A percentile compares a stretch with the other conserved stretches of the same genome.
Evolutionary conservation across 2,329 filamentous ascomycete genomes (phyloP).

Genomic region (Botrytis fragariae): DNA sequence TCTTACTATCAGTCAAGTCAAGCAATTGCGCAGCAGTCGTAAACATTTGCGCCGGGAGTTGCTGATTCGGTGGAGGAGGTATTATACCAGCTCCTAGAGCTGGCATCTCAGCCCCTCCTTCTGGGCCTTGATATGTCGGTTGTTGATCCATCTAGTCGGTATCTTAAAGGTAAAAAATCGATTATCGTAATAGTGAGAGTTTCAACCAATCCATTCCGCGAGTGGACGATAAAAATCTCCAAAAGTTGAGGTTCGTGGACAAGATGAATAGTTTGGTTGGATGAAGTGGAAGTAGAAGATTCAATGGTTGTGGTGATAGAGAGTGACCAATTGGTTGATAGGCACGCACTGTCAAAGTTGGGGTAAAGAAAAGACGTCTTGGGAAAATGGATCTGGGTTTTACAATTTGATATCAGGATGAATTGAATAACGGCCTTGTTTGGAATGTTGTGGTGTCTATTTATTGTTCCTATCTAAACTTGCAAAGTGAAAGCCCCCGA

Average conservation of each 20-base stretch:
- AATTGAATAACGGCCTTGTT: background rate
- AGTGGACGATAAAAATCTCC: background rate
- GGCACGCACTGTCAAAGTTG: background rate
- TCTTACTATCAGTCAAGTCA: conserved; percentile 94
- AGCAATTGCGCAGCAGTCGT: conserved; percentile 93
- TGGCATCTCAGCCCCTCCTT: conserved; percentile 24
- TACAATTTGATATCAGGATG: background rate
- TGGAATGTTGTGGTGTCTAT: background rate
- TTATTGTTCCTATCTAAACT: background rate
- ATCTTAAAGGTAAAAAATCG: conserved; percentile 29
- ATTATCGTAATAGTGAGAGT: conserved; percentile 25
- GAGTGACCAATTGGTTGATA: conserved; percentile 13
- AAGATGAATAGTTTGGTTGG: conserved; percentile 5
- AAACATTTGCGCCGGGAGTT: conserved; percentile 93
- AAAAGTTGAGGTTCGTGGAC: conserved; percentile 13
- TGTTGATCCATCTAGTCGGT: conserved; percentile 50
- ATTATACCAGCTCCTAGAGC: conserved; percentile 26
- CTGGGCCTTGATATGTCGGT: conserved; percentile 46
- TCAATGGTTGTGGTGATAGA: conserved; percentile 3
- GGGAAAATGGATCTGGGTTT: background rate
- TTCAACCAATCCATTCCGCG: conserved; percentile 33
- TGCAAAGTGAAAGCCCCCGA: background rate
- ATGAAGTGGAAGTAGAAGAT: conserved; percentile 1
- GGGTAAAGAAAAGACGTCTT: background rate
- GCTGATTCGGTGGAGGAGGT: conserved; percentile 45